Conservation (phyloP, 2,329 filamentous ascomycete species). For the Calonectria pseudoturangicola region DNA sequence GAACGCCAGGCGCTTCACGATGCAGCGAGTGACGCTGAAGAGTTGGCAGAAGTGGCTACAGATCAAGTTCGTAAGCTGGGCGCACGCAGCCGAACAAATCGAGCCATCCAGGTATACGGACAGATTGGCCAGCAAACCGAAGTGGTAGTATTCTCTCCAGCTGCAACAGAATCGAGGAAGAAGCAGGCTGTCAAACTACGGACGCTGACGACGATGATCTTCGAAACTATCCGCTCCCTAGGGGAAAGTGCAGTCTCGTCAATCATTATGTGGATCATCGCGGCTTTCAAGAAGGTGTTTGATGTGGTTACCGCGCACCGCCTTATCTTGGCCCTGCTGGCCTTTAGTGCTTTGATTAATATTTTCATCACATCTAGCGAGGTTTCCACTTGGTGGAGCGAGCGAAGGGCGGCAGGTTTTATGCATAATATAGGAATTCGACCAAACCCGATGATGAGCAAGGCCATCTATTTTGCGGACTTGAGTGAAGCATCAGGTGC, state of each 20-base stretch:
- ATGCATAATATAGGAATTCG: slow-evolving; percentile 88
- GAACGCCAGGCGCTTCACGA: slow-evolving; percentile 85
- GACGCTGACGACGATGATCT: slow-evolving; percentile 80
- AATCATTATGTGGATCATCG: slow-evolving; percentile 85
- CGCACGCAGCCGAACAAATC: slow-evolving; percentile 82
- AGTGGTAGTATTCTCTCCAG: slow-evolving; percentile 76
- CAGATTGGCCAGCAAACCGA: slow-evolving; percentile 82
- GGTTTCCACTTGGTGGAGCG: slow-evolving; percentile 87
- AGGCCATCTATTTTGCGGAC: slow-evolving; percentile 88
- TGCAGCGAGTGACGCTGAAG: slow-evolving; percentile 81
- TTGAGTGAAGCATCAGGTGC: slow-evolving; percentile 78
- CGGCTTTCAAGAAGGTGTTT: slow-evolving; percentile 78
- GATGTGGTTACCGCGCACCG: slow-evolving; percentile 83
- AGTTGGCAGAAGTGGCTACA: slow-evolving; percentile 84
- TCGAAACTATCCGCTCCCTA: slow-evolving; percentile 83
- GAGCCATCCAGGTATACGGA: slow-evolving; percentile 87
- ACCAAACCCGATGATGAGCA: slow-evolving; percentile 88
- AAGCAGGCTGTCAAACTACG: slow-evolving; percentile 77
- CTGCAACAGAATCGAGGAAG: slow-evolving; percentile 66
- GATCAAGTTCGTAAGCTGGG: slow-evolving; percentile 87
- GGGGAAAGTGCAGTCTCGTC: slow-evolving; percentile 84
- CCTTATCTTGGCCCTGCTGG: slow-evolving; percentile 81
- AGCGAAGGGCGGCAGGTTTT: slow-evolving; percentile 86
- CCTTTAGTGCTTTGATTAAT: slow-evolving; percentile 83
- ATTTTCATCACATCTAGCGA: slow-evolving; percentile 84